phyloP scores from a whole-genome alignment of 345 rosid species.

The Gossypium stocksii region DNA sequence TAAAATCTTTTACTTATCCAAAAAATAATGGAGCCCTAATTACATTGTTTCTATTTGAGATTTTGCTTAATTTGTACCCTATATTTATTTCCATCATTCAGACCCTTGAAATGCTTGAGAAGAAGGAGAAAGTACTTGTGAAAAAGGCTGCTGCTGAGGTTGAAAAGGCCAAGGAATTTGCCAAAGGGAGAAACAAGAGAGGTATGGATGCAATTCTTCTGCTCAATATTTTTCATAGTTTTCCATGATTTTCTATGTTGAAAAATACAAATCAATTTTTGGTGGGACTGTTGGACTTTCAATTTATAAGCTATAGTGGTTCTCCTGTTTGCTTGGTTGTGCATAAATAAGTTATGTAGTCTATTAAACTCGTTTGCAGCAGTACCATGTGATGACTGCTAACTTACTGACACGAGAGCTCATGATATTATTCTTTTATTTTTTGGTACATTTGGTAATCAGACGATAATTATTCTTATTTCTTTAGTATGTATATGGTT shows the following conservation, averaged over 20 bases:
- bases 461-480: not conserved
- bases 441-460: too few relatives aligned
- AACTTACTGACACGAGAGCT: not conserved
- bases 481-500: not conserved
- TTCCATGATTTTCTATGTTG: not conserved
- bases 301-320: not conserved
- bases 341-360: not conserved
- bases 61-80: not conserved
- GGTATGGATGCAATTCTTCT: constrained; percentile 30
- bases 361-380: not conserved
- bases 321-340: not conserved
- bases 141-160: constrained; percentile 72
- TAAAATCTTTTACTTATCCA: too few relatives aligned
- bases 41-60: not conserved
- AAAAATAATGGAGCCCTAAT: not conserved
- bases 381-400: not conserved
- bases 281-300: not conserved
- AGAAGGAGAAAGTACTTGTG: constrained; percentile 69
- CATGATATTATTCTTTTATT: not conserved
- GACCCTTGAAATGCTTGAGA: constrained; percentile 95
- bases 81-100: constrained; percentile 16
- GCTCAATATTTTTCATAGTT: not conserved
- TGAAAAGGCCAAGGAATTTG: constrained; percentile 60
- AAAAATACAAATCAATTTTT: not conserved
- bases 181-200: constrained; percentile 58